These are phyloP conservation scores for Diaporthe vaccinii DNA, from an alignment of 2,329 filamentous ascomycete genomes.

Conservation along the genomic window DNA sequence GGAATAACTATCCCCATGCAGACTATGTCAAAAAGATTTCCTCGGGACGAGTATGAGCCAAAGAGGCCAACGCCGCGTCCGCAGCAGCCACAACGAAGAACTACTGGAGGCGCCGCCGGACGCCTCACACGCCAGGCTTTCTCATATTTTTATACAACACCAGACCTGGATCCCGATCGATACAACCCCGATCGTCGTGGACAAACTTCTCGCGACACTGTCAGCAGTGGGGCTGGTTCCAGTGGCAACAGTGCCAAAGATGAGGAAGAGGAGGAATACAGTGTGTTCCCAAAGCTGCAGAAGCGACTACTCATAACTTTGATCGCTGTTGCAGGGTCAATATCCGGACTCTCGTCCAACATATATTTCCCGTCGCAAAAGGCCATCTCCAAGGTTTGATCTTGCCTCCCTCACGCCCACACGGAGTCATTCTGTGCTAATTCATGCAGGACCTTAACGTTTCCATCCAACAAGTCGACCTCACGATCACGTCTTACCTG, in stretches of 20 bases:
- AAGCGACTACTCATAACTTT: constrained; percentile 2
- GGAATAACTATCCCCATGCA: background rate
- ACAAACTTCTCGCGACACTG: background rate
- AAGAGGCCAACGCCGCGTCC: background rate
- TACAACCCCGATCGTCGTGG: background rate
- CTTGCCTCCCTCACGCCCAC: background rate
- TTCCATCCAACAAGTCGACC: constrained; percentile 49
- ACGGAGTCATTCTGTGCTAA: background rate
- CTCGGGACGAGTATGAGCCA: background rate
- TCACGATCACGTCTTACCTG: constrained; percentile 62
- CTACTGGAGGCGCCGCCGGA: background rate
- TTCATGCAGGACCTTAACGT: constrained; percentile 47
- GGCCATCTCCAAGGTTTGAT: constrained; percentile 51
- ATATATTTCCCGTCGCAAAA: constrained; percentile 64
- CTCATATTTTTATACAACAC: background rate
- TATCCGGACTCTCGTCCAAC: constrained; percentile 65
- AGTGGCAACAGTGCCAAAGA: background rate
- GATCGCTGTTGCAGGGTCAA: constrained; percentile 63
- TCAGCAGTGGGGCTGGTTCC: background rate
- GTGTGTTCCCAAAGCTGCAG: background rate
- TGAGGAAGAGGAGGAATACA: background rate
- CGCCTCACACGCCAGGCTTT: background rate
- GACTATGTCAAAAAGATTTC: background rate
- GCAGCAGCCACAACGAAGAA: constrained; percentile 4
- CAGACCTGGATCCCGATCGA: background rate